Percentiles rank a stretch among this genome's conserved stretches.
Evolutionary conservation across 2,329 filamentous ascomycete species (phyloP).

Genomic region (Ophiostoma triangulosporum): DNA sequence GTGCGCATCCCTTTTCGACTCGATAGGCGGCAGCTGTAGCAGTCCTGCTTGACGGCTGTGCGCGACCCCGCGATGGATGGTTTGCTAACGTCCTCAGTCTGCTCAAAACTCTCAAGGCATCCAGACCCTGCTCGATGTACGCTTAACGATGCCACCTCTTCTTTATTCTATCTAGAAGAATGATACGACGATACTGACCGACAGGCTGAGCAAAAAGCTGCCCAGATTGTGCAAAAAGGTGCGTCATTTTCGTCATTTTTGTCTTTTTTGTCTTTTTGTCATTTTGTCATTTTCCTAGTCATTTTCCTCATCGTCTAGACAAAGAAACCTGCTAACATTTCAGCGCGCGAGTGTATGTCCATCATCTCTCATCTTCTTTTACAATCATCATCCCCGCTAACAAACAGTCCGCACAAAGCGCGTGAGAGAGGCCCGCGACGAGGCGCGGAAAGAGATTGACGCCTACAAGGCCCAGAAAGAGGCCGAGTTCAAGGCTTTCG

Average conservation of each 20-base stretch:
- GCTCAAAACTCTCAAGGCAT: conserved; percentile 98
- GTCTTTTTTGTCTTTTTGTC: neutral
- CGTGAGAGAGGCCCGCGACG: conserved; percentile 88
- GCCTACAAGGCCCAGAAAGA: conserved; percentile 85
- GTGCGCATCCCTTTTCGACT: neutral
- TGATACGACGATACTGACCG: neutral
- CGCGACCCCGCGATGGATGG: neutral
- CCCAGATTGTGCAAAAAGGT: conserved; percentile 99
- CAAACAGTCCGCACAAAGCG: conserved; percentile 62
- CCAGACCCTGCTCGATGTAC: conserved; percentile 95
- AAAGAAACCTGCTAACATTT: neutral
- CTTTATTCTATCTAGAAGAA: neutral
- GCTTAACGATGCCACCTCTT: too few relatives aligned
- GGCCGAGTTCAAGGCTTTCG: conserved; percentile 87
- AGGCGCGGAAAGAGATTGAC: conserved; percentile 96
- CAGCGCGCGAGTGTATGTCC: conserved; percentile 79
- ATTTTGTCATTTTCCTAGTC: neutral
- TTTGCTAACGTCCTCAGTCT: conserved; percentile 42
- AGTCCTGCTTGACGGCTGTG: neutral
- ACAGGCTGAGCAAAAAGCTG: conserved; percentile 92
- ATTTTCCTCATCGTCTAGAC: too few relatives aligned
- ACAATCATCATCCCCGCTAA: neutral
- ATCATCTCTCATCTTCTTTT: neutral
- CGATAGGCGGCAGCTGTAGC: neutral
- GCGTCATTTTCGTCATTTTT: conserved; percentile 19